phyloP scores from a whole-genome alignment of 2,329 filamentous ascomycete species.

The Monosporascus sp. region DNA sequence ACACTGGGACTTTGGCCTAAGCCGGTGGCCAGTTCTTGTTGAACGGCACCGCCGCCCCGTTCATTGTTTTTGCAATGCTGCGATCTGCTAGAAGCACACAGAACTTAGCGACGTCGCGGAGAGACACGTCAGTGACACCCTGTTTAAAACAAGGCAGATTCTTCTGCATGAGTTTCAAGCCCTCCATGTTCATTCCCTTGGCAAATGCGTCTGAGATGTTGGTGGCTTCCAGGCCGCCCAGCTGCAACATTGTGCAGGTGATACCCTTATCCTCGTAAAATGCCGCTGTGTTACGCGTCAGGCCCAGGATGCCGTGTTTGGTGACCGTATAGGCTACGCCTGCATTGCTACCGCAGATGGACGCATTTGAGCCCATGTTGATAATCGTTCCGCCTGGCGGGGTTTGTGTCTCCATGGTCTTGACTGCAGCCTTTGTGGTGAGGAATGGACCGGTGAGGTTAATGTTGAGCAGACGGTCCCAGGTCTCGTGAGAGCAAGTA shows the following conservation, averaged over 20 bases:
- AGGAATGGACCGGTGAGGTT: slow-evolving; percentile 15
- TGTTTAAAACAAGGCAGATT: slow-evolving; percentile 23
- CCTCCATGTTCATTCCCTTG: slow-evolving; percentile 26
- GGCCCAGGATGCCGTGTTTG: slow-evolving; percentile 47
- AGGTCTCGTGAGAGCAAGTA: slow-evolving; percentile 36
- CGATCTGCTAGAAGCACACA: slow-evolving; percentile 14
- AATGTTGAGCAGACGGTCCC: slow-evolving; percentile 47
- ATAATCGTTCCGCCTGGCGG: slow-evolving; percentile 17
- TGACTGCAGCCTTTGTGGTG: slow-evolving; percentile 33
- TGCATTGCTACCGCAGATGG: slow-evolving; percentile 7
- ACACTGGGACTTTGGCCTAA: neutral
- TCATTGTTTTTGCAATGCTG: slow-evolving; percentile 8
- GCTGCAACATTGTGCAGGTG: slow-evolving; percentile 41
- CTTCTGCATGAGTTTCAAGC: slow-evolving; percentile 19
- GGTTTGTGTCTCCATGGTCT: slow-evolving; percentile 37
- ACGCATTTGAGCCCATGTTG: slow-evolving; percentile 16
- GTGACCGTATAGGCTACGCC: slow-evolving; percentile 39
- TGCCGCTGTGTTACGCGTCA: slow-evolving; percentile 53
- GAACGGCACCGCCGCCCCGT: slow-evolving; percentile 11
- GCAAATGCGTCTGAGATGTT: slow-evolving; percentile 43
- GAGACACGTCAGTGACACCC: slow-evolving; percentile 22
- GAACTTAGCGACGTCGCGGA: slow-evolving; percentile 31
- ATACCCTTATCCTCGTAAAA: slow-evolving; percentile 50
- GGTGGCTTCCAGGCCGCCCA: slow-evolving; percentile 46
- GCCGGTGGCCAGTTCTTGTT: slow-evolving; percentile 10